Percentiles rank a stretch among this genome's conserved stretches.
Evolutionary conservation across 2,329 filamentous ascomycete species (phyloP).

Genomic region (Helicocarpus griseus): DNA sequence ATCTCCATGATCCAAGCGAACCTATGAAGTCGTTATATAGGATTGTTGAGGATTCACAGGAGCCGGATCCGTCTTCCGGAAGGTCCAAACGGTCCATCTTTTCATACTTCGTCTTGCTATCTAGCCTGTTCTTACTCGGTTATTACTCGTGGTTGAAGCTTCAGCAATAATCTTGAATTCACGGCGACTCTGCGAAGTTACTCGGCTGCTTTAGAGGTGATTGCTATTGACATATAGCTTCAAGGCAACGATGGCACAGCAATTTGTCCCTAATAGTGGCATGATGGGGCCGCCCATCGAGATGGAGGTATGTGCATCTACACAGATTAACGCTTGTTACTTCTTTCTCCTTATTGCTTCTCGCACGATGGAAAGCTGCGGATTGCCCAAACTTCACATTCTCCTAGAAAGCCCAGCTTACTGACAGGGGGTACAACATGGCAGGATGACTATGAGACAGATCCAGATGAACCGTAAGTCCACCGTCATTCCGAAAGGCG

Average conservation of each 20-base stretch:
- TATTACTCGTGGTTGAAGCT: not conserved
- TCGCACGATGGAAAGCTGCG: too few relatives aligned
- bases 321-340: too few relatives aligned
- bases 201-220: not conserved
- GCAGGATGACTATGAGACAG: not conserved
- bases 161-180: not conserved
- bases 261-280: too few relatives aligned
- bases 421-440: not conserved
- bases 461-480: not conserved
- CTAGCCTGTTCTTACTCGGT: not conserved
- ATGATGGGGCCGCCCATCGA: too few relatives aligned
- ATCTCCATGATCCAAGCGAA: not conserved
- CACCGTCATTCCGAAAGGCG: too few relatives aligned
- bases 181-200: not conserved
- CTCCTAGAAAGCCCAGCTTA: not conserved
- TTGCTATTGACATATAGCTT: too few relatives aligned
- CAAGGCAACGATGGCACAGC: too few relatives aligned
- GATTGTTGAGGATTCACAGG: not conserved
- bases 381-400: too few relatives aligned
- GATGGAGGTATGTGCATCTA: too few relatives aligned
- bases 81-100: not conserved
- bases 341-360: too few relatives aligned
- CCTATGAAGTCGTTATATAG: not conserved
- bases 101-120: not conserved
- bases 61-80: not conserved